phyloP scores from a whole-genome alignment of 352 stramenopile genomes.

The Phytophthora fragariaefolia region DNA sequence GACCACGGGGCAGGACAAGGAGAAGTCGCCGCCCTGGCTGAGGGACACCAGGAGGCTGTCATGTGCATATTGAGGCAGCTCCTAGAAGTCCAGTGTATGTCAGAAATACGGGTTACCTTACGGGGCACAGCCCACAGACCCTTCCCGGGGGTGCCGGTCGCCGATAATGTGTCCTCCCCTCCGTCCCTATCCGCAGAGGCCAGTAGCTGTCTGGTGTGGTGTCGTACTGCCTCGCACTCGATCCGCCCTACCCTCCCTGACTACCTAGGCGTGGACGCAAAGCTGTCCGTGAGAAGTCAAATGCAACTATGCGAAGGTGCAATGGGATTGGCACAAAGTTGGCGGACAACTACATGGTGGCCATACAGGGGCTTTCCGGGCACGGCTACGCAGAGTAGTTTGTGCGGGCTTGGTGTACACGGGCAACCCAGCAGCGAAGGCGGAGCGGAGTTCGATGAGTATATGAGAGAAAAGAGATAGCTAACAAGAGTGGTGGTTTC shows the following conservation, averaged over 20 bases:
- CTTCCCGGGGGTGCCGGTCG: slow-evolving; percentile 5
- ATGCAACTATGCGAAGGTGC: no score
- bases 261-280: not conserved
- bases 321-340: no score
- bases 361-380: slow-evolving; percentile 7
- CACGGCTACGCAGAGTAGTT: not conserved
- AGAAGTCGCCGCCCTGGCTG: no score
- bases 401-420: not conserved
- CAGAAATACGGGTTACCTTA: slow-evolving; percentile 13
- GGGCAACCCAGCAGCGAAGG: not conserved
- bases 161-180: slow-evolving; percentile 13
- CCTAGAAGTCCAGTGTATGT: no score
- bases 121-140: slow-evolving; percentile 2
- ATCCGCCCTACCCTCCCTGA: not conserved
- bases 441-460: not conserved
- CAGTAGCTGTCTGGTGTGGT: slow-evolving; percentile 2
- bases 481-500: not conserved
- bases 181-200: not conserved
- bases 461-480: not conserved
- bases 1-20: not conserved
- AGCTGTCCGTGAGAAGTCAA: not conserved
- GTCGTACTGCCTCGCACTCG: not conserved
- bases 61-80: no score
- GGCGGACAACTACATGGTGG: not conserved
- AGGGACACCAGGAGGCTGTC: not conserved